Percentiles rank a stretch among this genome's conserved stretches.
phyloP scores from a whole-genome alignment of 306 rosid genomes.

The Begonia masoniana region DNA sequence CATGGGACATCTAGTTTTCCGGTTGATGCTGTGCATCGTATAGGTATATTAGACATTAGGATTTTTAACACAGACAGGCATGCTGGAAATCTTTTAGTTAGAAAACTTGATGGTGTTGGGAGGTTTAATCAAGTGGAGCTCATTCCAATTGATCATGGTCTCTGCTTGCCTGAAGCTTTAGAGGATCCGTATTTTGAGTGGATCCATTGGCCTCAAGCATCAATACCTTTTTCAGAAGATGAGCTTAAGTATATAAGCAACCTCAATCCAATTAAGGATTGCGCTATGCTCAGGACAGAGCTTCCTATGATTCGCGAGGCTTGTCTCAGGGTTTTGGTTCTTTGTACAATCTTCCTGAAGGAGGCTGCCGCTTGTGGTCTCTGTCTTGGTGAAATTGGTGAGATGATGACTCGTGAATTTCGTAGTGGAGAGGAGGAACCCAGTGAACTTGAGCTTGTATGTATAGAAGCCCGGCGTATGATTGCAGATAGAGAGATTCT shows the following conservation, averaged over 20 bases:
- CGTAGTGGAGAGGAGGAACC: conserved; percentile 85
- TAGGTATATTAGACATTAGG: conserved; percentile 92
- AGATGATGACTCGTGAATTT: conserved; percentile 95
- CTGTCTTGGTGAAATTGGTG: conserved; percentile 91
- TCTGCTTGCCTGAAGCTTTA: conserved; percentile 82
- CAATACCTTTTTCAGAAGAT: conserved; percentile 86
- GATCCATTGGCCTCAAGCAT: conserved; percentile 99
- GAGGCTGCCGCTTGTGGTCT: conserved; percentile 70
- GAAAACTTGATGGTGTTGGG: conserved; percentile 68
- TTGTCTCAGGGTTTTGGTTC: conserved; percentile 76
- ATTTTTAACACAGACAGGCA: conserved; percentile 96
- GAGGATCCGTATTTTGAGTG: conserved; percentile 99
- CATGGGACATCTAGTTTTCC: conserved; percentile 96
- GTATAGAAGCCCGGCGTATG: conserved; percentile 73
- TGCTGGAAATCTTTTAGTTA: conserved; percentile 88
- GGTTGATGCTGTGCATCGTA: conserved; percentile 82
- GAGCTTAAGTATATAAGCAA: conserved; percentile 63
- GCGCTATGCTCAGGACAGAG: conserved; percentile 66
- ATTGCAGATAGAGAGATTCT: conserved; percentile 47
- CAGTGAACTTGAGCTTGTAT: conserved; percentile 83
- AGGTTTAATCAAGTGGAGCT: conserved; percentile 86
- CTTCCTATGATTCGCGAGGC: conserved; percentile 97
- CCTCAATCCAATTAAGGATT: conserved; percentile 48
- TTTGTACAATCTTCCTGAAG: conserved; percentile 84
- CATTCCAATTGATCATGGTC: conserved; percentile 95